These are phyloP conservation scores for Lepiota brunneoincarnata DNA, from an alignment of 768 basidiomycete species.

Conservation along the genomic window DNA sequence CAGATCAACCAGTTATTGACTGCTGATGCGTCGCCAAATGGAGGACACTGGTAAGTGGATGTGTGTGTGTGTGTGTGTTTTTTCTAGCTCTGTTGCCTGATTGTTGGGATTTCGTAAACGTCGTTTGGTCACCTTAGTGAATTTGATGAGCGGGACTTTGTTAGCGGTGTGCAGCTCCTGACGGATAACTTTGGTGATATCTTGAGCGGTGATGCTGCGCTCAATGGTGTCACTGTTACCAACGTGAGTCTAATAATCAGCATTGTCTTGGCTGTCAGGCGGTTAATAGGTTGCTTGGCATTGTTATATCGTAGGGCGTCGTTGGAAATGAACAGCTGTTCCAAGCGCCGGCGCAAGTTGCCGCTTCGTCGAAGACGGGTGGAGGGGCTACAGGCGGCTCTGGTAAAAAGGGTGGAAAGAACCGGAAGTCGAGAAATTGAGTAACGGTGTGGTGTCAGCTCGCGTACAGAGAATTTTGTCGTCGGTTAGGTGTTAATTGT, in stretches of 20 bases:
- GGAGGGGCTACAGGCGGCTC: background rate
- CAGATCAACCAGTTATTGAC: background rate
- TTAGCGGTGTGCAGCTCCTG: background rate
- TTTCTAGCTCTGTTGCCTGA: too few species aligned
- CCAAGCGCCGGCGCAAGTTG: background rate
- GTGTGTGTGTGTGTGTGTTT: too few species aligned
- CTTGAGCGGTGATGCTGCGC: background rate
- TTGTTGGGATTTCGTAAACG: too few species aligned
- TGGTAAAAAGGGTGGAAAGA: background rate
- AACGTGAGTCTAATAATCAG: background rate
- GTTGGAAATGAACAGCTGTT: background rate
- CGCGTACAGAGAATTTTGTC: background rate
- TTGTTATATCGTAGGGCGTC: background rate
- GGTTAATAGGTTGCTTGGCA: background rate
- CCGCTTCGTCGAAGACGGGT: background rate
- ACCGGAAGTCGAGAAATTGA: background rate
- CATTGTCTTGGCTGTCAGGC: background rate
- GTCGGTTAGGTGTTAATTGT: background rate
- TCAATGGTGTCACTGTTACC: background rate
- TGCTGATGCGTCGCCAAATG: background rate
- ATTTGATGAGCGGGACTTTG: background rate
- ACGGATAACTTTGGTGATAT: background rate
- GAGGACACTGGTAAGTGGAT: background rate
- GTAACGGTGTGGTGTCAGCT: background rate
- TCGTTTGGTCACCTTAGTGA: background rate